Evolutionary conservation across 345 rosid genomes (phyloP).

Genomic region (Gossypium ekmanianum): DNA sequence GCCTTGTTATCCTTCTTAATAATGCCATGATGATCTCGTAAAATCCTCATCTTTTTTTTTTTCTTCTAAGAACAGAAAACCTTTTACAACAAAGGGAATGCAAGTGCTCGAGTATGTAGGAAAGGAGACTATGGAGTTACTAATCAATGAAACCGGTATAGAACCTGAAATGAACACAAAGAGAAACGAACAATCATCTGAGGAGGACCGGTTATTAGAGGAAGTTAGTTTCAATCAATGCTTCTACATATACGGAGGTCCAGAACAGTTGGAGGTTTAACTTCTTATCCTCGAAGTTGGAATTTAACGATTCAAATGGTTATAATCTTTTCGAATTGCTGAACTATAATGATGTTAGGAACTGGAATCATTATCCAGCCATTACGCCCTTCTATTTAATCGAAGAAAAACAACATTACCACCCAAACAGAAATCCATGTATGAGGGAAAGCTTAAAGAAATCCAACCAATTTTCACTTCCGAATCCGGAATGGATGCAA

Average conservation of each 20-base stretch:
- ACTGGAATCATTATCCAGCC: constrained; percentile 86
- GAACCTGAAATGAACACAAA: constrained; percentile 54
- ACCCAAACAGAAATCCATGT: constrained; percentile 58
- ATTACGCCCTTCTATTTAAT: constrained; percentile 73
- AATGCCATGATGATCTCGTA: constrained; percentile 16
- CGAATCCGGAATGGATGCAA: constrained; percentile 44
- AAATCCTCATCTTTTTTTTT: constrained; percentile 6
- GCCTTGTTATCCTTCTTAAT: constrained; percentile 16
- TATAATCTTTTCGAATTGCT: constrained; percentile 15
- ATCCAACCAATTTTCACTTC: constrained; percentile 72
- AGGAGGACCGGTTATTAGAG: constrained; percentile 72
- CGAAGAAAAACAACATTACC: constrained; percentile 66
- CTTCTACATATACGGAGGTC: constrained; percentile 98
- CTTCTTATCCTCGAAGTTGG: constrained; percentile 22
- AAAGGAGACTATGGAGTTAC: constrained; percentile 88
- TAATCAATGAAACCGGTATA: constrained; percentile 80
- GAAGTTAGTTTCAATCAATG: constrained; percentile 93
- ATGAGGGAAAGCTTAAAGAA: constrained; percentile 75
- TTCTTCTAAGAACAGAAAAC: constrained; percentile 74
- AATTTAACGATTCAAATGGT: constrained; percentile 17
- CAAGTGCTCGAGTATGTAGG: constrained; percentile 94
- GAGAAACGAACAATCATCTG: constrained; percentile 31
- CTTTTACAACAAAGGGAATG: constrained; percentile 89
- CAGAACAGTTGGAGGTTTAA: constrained; percentile 90
- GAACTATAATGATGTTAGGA: constrained; percentile 52